Conservation (phyloP, 2,329 filamentous ascomycete genomes). For the Biscogniauxia mediterranea region DNA sequence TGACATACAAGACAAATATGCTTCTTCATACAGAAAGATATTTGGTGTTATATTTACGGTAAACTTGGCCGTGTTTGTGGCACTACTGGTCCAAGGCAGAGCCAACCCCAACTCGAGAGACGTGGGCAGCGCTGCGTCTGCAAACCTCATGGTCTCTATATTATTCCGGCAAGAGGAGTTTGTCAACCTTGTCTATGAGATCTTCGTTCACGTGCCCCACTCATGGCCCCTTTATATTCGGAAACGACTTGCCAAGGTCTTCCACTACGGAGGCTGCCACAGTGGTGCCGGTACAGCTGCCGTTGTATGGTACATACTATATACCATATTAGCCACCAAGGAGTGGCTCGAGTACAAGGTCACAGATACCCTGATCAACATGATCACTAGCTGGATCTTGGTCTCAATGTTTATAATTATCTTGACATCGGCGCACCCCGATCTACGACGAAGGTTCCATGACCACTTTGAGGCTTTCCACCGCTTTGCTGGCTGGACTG, state of each 20-base stretch:
- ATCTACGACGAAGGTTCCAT: constrained; percentile 61
- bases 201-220: constrained; percentile 45
- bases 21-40: constrained; percentile 49
- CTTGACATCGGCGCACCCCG: constrained; percentile 61
- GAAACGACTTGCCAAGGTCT: constrained; percentile 48
- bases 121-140: constrained; percentile 40
- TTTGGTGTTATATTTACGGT: constrained; percentile 52
- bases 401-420: constrained; percentile 58
- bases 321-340: constrained; percentile 30
- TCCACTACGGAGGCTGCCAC: constrained; percentile 53
- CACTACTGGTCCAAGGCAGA: constrained; percentile 36
- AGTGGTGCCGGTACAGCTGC: constrained; percentile 51
- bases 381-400: constrained; percentile 40
- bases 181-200: constrained; percentile 49
- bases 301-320: constrained; percentile 49
- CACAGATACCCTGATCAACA: constrained; percentile 22
- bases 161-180: constrained; percentile 54
- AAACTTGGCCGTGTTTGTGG: constrained; percentile 50
- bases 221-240: constrained; percentile 49
- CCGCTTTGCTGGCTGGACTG: constrained; percentile 69
- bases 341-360: constrained; percentile 23
- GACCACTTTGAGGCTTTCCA: constrained; percentile 71
- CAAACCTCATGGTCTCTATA: constrained; percentile 49
- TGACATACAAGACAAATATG: constrained; percentile 26
- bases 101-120: constrained; percentile 36